Evolutionary conservation across 805 yeast species (phyloP).

Genomic region (Wickerhamiella cacticola): DNA sequence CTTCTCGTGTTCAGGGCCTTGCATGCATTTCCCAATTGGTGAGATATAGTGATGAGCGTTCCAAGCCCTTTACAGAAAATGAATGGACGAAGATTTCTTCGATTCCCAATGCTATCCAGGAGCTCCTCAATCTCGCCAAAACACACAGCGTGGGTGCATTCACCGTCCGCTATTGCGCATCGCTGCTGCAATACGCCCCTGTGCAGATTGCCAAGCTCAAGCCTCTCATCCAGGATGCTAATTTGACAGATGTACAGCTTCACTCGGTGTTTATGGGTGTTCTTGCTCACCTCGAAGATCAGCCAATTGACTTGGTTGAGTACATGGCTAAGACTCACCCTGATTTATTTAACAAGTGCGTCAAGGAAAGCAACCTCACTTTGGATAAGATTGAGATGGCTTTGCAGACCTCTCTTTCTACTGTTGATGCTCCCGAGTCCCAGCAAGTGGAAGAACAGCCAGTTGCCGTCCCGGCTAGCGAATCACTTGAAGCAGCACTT

Average conservation of each 20-base stretch:
- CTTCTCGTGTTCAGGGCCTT: constrained; percentile 25
- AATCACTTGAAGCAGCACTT: constrained; percentile 1
- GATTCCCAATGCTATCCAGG: constrained; percentile 20
- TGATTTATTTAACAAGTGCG: constrained; percentile 17
- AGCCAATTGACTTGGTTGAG: constrained; percentile 33
- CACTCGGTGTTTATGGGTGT: background rate
- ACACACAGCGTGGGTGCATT: constrained; percentile 33
- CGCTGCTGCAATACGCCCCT: constrained; percentile 36
- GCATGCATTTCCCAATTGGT: constrained; percentile 28
- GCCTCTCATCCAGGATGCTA: constrained; percentile 18
- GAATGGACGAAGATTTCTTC: constrained; percentile 16
- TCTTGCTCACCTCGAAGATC: constrained; percentile 23
- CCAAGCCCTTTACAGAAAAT: constrained; percentile 17
- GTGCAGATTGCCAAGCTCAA: constrained; percentile 18
- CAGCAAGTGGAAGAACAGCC: background rate
- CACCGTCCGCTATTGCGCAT: constrained; percentile 34
- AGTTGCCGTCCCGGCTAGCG: background rate
- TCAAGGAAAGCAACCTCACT: constrained; percentile 7
- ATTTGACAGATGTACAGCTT: constrained; percentile 9
- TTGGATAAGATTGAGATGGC: constrained; percentile 50
- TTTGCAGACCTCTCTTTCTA: constrained; percentile 47
- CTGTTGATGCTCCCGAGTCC: background rate
- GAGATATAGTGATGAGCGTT: constrained; percentile 18
- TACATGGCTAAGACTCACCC: constrained; percentile 31
- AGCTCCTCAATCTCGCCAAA: constrained; percentile 22